phyloP scores from a whole-genome alignment of 768 basidiomycete species.

The Lactarius tabidus region DNA sequence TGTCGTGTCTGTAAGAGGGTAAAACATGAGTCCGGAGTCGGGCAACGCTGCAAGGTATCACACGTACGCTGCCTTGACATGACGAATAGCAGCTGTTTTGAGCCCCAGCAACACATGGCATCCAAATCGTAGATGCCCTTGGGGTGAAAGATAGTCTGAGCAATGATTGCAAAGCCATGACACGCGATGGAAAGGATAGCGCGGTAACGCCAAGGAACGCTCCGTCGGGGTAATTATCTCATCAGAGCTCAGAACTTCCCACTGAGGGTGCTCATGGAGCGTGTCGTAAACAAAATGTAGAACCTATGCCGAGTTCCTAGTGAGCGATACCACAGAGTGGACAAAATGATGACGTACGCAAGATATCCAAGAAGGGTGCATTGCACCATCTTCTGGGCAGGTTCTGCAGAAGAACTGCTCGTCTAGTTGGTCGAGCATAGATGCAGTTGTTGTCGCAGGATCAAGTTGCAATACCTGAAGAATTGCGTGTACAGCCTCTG shows the following conservation, averaged over 20 bases:
- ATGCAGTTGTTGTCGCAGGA: background rate
- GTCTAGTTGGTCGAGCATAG: slow-evolving; percentile 8
- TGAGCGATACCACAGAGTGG: background rate
- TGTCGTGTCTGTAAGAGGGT: slow-evolving; percentile 7
- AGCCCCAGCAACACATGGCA: background rate
- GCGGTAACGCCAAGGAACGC: background rate
- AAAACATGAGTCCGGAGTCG: background rate
- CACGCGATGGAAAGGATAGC: background rate
- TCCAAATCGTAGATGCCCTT: background rate
- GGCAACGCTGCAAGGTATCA: background rate
- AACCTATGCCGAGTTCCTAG: slow-evolving; percentile 6
- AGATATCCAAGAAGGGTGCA: slow-evolving; percentile 4
- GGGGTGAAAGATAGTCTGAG: slow-evolving; percentile 2
- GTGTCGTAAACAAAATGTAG: slow-evolving; percentile 2
- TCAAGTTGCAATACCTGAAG: slow-evolving; percentile 1
- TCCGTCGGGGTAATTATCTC: background rate
- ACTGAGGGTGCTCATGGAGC: slow-evolving; percentile 4
- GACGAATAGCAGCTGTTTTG: background rate
- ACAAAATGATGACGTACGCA: slow-evolving; percentile 11
- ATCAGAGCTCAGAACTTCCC: background rate
- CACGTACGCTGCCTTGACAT: slow-evolving; percentile 12
- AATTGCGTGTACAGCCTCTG: slow-evolving; percentile 5
- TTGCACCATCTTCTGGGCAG: background rate
- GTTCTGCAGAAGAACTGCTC: slow-evolving; percentile 6
- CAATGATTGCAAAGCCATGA: slow-evolving; percentile 23